A percentile compares a stretch with the other conserved stretches of the same genome.
Evolutionary conservation across 352 stramenopile genomes (phyloP).

Genomic region (Phytophthora sojae): DNA sequence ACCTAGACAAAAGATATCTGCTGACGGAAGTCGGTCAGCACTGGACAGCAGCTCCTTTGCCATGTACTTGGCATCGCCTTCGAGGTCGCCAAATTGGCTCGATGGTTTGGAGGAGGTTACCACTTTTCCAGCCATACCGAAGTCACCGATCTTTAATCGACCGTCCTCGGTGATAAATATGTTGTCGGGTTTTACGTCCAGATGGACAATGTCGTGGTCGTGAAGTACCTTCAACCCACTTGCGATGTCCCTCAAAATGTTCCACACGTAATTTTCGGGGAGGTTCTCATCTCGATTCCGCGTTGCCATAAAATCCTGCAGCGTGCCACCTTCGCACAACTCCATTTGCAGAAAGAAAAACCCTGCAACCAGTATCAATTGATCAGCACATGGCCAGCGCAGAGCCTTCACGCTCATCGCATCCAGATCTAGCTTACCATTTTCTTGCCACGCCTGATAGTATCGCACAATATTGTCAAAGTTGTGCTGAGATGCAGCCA

Average conservation of each 20-base stretch:
- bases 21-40: conserved; percentile 63
- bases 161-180: conserved; percentile 88
- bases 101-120: conserved; percentile 30
- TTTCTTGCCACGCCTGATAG: conserved; percentile 95
- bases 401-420: background rate
- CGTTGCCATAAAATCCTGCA: conserved; percentile 73
- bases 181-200: conserved; percentile 98
- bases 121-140: conserved; percentile 89
- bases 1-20: conserved; percentile 97
- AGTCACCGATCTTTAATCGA: conserved; percentile 91
- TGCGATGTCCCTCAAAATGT: conserved; percentile 75
- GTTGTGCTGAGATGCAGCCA: conserved; percentile 43
- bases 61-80: conserved; percentile 96
- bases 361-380: conserved; percentile 40
- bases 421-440: conserved; percentile 48
- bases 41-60: conserved; percentile 89
- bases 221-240: conserved; percentile 91
- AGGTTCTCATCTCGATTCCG: conserved; percentile 43
- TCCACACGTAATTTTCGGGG: conserved; percentile 74
- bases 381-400: background rate
- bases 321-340: conserved; percentile 89
- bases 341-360: conserved; percentile 96
- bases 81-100: conserved; percentile 68
- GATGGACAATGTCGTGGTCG: conserved; percentile 90
- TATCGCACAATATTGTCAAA: conserved; percentile 94